phyloP scores from a whole-genome alignment of 78 protist genomes.

The Polysphondylium violaceum region DNA sequence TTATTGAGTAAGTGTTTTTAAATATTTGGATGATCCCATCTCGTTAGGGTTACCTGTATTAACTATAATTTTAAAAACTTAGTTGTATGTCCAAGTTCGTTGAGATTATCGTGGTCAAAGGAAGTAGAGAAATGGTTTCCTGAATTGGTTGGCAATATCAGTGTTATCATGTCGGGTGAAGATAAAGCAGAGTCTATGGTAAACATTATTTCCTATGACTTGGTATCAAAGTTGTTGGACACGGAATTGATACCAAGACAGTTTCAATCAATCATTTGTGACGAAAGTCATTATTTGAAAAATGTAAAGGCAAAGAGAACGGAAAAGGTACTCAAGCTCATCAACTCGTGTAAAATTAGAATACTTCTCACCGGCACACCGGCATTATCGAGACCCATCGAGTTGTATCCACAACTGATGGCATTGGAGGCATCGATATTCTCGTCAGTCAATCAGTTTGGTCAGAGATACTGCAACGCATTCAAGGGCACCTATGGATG shows the following conservation, averaged over 20 bases:
- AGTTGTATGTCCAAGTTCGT: constrained; percentile 81
- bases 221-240: background rate
- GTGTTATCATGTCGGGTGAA: constrained; percentile 34
- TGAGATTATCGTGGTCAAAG: constrained; percentile 68
- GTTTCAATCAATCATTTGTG: constrained; percentile 80
- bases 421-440: constrained; percentile 76
- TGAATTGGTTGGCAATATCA: background rate
- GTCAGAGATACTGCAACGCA: constrained; percentile 82
- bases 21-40: background rate
- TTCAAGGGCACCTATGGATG: constrained; percentile 70
- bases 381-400: constrained; percentile 91
- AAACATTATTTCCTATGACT: constrained; percentile 80
- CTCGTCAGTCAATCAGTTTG: constrained; percentile 39
- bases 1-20: constrained; percentile 25
- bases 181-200: constrained; percentile 51
- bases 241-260: constrained; percentile 12
- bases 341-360: constrained; percentile 43
- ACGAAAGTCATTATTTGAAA: constrained; percentile 91
- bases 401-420: constrained; percentile 89
- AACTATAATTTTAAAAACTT: background rate
- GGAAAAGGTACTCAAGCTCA: constrained; percentile 58
- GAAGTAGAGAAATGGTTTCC: constrained; percentile 78
- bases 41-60: no score
- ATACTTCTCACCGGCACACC: constrained; percentile 95
- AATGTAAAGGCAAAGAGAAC: constrained; percentile 81